These are phyloP conservation scores for Calonectria pseudoturangicola DNA, from an alignment of 2,329 filamentous ascomycete genomes.

Conservation along the genomic window DNA sequence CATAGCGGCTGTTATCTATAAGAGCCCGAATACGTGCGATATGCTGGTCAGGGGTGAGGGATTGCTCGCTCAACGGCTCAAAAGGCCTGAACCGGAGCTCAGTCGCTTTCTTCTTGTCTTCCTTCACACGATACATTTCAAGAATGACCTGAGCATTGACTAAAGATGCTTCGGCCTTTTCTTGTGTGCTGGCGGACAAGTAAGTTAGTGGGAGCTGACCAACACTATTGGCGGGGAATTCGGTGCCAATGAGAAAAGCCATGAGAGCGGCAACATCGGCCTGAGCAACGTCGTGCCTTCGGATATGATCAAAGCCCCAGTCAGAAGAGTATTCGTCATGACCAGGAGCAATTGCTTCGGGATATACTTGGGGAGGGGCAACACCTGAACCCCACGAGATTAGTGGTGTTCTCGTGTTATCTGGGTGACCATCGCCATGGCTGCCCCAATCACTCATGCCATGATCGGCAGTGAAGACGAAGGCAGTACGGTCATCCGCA, in stretches of 20 bases:
- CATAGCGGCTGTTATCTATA: constrained; percentile 79
- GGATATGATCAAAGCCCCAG: constrained; percentile 88
- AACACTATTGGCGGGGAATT: constrained; percentile 97
- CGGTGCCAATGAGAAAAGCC: constrained; percentile 90
- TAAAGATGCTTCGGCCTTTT: constrained; percentile 89
- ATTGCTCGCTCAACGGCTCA: constrained; percentile 78
- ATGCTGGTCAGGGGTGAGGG: constrained; percentile 79
- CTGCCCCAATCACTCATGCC: constrained; percentile 99
- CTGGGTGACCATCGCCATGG: constrained; percentile 96
- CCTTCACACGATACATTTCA: constrained; percentile 97
- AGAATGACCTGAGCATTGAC: constrained; percentile 91
- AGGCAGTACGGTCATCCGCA: constrained; percentile 88
- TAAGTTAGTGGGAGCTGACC: constrained; percentile 92
- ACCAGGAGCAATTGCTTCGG: constrained; percentile 78
- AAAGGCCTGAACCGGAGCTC: constrained; percentile 88
- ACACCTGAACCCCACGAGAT: constrained; percentile 96
- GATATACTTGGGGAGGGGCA: constrained; percentile 79
- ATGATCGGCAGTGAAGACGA: constrained; percentile 97
- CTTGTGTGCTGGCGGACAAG: constrained; percentile 80
- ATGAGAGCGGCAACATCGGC: constrained; percentile 96
- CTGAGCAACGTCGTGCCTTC: constrained; percentile 93
- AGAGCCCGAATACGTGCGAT: constrained; percentile 79
- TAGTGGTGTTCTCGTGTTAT: constrained; percentile 95
- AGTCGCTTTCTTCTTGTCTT: constrained; percentile 85
- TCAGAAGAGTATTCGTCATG: constrained; percentile 95